Evolutionary conservation across 2,329 filamentous ascomycete species (phyloP), one percentile per base, ranked within the genome.

Genomic region (Fusarium algeriense): DNA sequence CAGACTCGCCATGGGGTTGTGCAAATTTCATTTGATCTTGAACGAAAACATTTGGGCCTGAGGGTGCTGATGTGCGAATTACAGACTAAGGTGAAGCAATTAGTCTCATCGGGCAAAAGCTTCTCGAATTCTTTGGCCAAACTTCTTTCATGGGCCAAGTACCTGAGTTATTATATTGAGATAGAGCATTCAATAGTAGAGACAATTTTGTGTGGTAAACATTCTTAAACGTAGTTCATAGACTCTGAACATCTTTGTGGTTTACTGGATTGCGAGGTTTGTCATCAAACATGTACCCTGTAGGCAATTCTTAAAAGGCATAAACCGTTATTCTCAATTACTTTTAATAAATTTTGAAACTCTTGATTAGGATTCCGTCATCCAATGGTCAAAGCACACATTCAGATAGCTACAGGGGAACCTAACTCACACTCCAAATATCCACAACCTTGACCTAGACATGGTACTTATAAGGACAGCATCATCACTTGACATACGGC

Each of bases 401-500:
- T 7, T 41, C 15, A 10, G 34, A 17, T 10, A 17, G 8, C 2
- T n/a, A 17, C 7, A 30, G 2, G 6, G 4, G 5, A 10, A 10
- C 7, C 15, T 40, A 7, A 17, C 20, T 20, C 7, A 6, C 19
- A 41, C 19, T 20, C 26, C 14, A 2, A 40, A 8, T 10, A 28
- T 15, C 19, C 13, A n/a, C 23, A 19, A 6, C 2, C n/a, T n/a
- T 9, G 13, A 26, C n/a, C 5, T 5, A 28, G 15, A 28, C 15
- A 8, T 10, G 38, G 15, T 4, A 30, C 20, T 10, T 38, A 15
- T 23, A 8, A 14, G 10, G 4, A n/a, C 2, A 1, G 2, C n/a
- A 1, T n/a, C 30, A 30, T 13, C 2, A 26, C 20, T 26, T 8
- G 7, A 3, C 15, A n/a, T 5, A 4, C 9, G 14, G 10, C 0